Percentiles rank a stretch among this genome's conserved stretches.
phyloP scores from a whole-genome alignment of 1,284 basidiomycete genomes.

The Neonothopanus nambi region DNA sequence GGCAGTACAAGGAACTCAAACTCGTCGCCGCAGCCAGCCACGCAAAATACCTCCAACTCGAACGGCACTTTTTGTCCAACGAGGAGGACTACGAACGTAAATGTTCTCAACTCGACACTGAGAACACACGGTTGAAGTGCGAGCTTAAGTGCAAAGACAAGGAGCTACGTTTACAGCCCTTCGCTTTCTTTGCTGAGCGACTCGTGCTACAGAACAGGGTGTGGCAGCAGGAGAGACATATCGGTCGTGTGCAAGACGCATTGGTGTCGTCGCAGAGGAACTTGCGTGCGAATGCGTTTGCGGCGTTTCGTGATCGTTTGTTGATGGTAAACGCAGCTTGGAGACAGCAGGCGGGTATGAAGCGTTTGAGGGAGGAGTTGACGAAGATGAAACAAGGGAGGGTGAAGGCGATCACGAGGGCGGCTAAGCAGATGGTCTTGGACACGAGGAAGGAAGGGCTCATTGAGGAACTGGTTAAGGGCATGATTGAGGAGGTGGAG shows the following conservation, averaged over 20 bases:
- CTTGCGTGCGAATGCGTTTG: constrained; percentile 30
- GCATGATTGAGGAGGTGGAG: constrained; percentile 36
- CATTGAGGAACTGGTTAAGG: constrained; percentile 43
- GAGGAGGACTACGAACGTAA: constrained; percentile 12
- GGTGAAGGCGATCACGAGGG: constrained; percentile 36
- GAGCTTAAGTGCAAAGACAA: neutral
- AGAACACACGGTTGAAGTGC: constrained; percentile 1
- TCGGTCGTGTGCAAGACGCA: constrained; percentile 30
- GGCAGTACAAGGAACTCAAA: constrained; percentile 10
- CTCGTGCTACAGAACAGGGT: constrained; percentile 40
- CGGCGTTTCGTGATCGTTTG: constrained; percentile 37
- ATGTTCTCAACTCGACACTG: constrained; percentile 10
- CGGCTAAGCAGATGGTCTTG: constrained; percentile 42
- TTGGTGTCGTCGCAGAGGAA: constrained; percentile 21
- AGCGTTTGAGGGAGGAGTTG: constrained; percentile 30
- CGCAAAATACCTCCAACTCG: constrained; percentile 17
- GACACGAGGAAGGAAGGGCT: constrained; percentile 42
- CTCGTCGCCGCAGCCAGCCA: constrained; percentile 12
- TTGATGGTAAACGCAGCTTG: constrained; percentile 37
- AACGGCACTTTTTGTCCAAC: constrained; percentile 13
- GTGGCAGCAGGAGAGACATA: constrained; percentile 41
- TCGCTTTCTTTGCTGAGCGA: constrained; percentile 41
- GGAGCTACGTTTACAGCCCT: constrained; percentile 18
- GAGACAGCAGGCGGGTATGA: constrained; percentile 36
- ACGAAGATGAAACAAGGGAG: constrained; percentile 34